Percentiles rank a stretch among this genome's conserved stretches.
These are phyloP conservation scores for Garcia nutans DNA, from an alignment of 345 rosid species.

Conservation along the genomic window DNA sequence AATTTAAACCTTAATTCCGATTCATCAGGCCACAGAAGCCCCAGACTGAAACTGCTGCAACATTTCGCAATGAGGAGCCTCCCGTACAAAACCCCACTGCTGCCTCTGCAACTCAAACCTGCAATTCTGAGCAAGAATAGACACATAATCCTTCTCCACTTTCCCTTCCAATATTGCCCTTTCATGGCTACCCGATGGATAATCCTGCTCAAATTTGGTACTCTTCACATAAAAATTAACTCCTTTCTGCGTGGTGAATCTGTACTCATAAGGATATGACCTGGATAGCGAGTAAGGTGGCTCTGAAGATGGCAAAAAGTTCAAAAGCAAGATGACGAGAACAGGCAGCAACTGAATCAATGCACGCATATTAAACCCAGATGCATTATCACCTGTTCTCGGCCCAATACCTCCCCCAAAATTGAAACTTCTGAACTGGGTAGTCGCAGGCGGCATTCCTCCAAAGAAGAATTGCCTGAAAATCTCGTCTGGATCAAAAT, in stretches of 20 bases:
- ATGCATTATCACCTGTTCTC: conserved; percentile 49
- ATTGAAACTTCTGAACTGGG: conserved; percentile 67
- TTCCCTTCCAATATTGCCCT: conserved; percentile 51
- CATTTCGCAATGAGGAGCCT: conserved; percentile 84
- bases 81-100: conserved; percentile 85
- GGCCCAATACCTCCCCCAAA: conserved; percentile 67
- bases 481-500: conserved; percentile 87
- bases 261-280: conserved; percentile 72
- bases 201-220: conserved; percentile 72
- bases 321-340: conserved; percentile 63
- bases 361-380: conserved; percentile 61
- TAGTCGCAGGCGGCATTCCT: conserved; percentile 69
- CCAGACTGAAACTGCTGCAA: conserved; percentile 47
- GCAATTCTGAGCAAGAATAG: conserved; percentile 71
- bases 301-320: conserved; percentile 72
- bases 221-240: conserved; percentile 84
- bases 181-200: conserved; percentile 47
- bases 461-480: conserved; percentile 92
- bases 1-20: conserved; percentile 36
- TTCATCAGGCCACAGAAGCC: conserved; percentile 41
- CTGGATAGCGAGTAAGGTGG: conserved; percentile 67
- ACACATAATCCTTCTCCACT: conserved; percentile 77
- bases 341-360: conserved; percentile 83
- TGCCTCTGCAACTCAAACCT: conserved; percentile 76
- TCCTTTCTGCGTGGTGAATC: conserved; percentile 63